phyloP scores from a whole-genome alignment of 352 stramenopile genomes.

The Thalassiosira mediterranea region DNA sequence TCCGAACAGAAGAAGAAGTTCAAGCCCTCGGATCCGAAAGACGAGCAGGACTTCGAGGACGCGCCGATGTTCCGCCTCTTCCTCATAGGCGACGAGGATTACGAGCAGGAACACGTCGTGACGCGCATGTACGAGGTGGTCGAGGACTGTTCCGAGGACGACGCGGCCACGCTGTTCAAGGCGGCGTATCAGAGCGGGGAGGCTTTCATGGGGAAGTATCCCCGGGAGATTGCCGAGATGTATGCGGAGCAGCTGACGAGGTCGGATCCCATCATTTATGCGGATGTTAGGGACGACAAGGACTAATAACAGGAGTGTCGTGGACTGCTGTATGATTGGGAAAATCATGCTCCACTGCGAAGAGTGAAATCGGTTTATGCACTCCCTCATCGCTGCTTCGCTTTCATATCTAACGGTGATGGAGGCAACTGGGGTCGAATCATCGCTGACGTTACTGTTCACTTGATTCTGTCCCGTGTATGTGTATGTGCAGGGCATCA shows the following conservation, averaged over 20 bases:
- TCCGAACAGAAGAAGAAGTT: constrained; percentile 51
- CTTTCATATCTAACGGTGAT: no score
- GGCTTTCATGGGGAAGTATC: constrained; percentile 84
- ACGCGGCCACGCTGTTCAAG: constrained; percentile 73
- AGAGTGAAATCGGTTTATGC: no score
- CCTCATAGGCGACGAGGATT: constrained; percentile 83
- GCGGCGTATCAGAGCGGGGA: constrained; percentile 77
- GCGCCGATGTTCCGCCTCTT: constrained; percentile 85
- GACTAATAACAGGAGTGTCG: constrained; percentile 9
- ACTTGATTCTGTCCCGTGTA: constrained; percentile 7
- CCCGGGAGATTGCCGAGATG: constrained; percentile 81
- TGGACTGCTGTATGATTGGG: no score
- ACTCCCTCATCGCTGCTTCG: no score
- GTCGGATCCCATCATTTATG: constrained; percentile 86
- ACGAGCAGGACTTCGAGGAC: constrained; percentile 80
- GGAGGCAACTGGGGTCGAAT: no score
- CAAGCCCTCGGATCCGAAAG: constrained; percentile 55
- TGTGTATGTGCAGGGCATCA: neutral
- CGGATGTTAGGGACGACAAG: constrained; percentile 84
- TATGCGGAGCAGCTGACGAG: constrained; percentile 85
- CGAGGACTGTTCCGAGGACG: constrained; percentile 77
- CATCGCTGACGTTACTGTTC: no score
- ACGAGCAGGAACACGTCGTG: constrained; percentile 83
- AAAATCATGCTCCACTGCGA: no score
- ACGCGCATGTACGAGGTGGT: constrained; percentile 74